Base-by-base conservation (phyloP, 768 basidiomycete species). In the Lentinula guzmanii region DNA sequence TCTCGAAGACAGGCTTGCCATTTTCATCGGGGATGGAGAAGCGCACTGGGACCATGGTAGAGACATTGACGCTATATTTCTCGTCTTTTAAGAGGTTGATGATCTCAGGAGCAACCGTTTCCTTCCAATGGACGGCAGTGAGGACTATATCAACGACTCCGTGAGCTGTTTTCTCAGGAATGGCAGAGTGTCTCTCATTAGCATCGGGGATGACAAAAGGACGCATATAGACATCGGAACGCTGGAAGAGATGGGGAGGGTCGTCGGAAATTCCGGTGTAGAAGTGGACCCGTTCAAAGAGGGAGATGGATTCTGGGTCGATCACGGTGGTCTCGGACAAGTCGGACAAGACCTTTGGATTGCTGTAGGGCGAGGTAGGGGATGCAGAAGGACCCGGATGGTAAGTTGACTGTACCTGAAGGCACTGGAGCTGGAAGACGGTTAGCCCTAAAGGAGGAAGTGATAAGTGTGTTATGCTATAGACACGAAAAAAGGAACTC, bases 251-350 rank as follows among this genome's bases (percentile, higher is more conserved):
- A 50, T 72, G 24, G 31, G 74, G 76, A 69, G 66, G 74, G 69
- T 73, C 62, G 63, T 2, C n/a, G 45, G 75, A 71, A 70, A 77
- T 67, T 52, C 76, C 75, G 46, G 76, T 61, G 63, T 72, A 76
- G 61, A 64, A 76, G 37, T 24, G 16, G 24, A 24, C 65, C 62
- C 39, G 71, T 70, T 75, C 75, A 35, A 37, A 74, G 21, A 70
- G 59, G 37, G 70, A 71, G 69, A 72, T 55, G 34, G 66, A 53
- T 60, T 46, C 5, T 28, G 42, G 11, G 45, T 16, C 45, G 16
- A 11, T 16, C 6, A 46, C 16, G 16, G 45, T 13, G 21, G 21
- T 13, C 16, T 46, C 7, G 3, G 21, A 21, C 45, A 16, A 46
- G 7, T 16, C 7, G 11, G 16, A 11, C 10, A 46, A 1, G 16